phyloP scores from a whole-genome alignment of 352 stramenopile genomes.

The Thraustochytrium sp. region DNA sequence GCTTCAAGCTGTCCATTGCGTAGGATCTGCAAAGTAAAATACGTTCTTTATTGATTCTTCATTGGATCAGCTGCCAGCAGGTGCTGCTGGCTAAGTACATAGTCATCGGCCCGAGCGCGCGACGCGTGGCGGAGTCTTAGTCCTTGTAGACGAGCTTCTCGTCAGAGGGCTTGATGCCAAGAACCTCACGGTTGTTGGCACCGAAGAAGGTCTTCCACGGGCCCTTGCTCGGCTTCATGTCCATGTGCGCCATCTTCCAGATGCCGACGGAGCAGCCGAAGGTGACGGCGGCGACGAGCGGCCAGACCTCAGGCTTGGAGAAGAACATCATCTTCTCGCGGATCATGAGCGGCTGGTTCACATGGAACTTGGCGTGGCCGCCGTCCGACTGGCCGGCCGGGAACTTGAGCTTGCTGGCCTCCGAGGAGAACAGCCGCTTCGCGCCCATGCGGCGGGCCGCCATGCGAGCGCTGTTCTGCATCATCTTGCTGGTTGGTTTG shows the following conservation, averaged over 20 bases:
- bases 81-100: too few relatives aligned
- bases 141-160: conserved; percentile 39
- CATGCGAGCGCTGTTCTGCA: background rate
- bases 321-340: conserved; percentile 36
- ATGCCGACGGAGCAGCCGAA: background rate
- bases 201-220: conserved; percentile 21
- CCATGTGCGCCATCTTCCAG: conserved; percentile 9
- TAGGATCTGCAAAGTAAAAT: too few relatives aligned
- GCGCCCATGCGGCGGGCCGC: background rate
- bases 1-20: too few relatives aligned
- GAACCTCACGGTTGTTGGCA: conserved; percentile 15
- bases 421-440: background rate
- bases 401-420: background rate
- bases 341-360: background rate
- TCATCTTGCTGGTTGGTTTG: too few relatives aligned
- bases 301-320: background rate
- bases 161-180: conserved; percentile 32
- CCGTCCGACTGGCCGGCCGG: background rate
- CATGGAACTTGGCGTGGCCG: background rate
- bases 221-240: background rate
- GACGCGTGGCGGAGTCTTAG: too few relatives aligned
- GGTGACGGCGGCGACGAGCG: background rate
- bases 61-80: too few relatives aligned
- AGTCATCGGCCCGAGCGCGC: too few relatives aligned
- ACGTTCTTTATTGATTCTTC: too few relatives aligned